Evolutionary conservation across 495 filamentous ascomycete species (phyloP).

Genomic region (Cudoniella acicularis): DNA sequence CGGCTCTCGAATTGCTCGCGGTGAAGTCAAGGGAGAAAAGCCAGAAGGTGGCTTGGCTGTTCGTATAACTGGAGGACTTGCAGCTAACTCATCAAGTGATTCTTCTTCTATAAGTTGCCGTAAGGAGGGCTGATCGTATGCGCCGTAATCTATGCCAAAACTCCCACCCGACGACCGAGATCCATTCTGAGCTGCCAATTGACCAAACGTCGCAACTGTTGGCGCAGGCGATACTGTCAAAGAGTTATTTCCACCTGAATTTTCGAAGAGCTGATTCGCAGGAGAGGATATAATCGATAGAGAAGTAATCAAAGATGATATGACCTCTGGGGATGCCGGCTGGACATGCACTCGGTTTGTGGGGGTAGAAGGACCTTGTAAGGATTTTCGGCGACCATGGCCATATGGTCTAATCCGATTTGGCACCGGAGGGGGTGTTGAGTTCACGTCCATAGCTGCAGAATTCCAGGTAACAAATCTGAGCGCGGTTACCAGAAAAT

Average conservation of each 20-base stretch:
- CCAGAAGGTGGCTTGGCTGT: constrained; percentile 81
- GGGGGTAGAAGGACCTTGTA: constrained; percentile 32
- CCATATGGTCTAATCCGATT: constrained; percentile 26
- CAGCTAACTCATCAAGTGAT: constrained; percentile 56
- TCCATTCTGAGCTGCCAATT: constrained; percentile 13
- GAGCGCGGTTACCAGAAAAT: constrained; percentile 5
- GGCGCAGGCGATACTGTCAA: constrained; percentile 22
- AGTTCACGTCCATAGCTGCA: constrained; percentile 15
- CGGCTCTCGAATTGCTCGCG: constrained; percentile 44
- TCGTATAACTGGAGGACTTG: constrained; percentile 76
- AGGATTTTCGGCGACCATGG: constrained; percentile 34
- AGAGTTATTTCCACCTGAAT: constrained; percentile 28
- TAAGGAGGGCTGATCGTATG: constrained; percentile 49
- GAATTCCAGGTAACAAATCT: constrained; percentile 1
- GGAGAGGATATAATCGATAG: constrained; percentile 81
- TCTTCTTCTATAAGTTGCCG: constrained; percentile 59
- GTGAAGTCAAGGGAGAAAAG: constrained; percentile 62
- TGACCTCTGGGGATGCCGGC: constrained; percentile 85
- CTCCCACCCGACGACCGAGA: constrained; percentile 43
- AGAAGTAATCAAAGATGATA: constrained; percentile 88
- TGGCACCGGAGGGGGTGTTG: constrained; percentile 30
- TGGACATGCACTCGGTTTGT: constrained; percentile 44
- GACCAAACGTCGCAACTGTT: constrained; percentile 15
- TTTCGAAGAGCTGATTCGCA: constrained; percentile 69
- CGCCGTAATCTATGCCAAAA: constrained; percentile 69